These are phyloP conservation scores for Gossypium sturtianum DNA, from an alignment of 345 rosid species.

Conservation along the genomic window DNA sequence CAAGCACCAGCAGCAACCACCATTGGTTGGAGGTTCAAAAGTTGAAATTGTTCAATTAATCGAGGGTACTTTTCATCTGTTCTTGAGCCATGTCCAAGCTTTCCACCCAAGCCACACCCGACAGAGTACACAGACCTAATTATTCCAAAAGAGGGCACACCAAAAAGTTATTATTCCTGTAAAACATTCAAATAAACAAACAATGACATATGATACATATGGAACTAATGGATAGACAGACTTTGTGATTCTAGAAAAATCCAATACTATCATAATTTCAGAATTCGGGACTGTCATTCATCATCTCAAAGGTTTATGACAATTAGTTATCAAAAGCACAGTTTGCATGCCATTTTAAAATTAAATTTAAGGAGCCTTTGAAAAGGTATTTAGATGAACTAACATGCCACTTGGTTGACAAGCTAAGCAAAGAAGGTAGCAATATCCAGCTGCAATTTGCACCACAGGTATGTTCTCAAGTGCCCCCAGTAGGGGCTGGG, in stretches of 20 bases:
- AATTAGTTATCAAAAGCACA: not conserved
- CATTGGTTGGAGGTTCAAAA: slow-evolving; percentile 68
- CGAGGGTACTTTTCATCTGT: slow-evolving; percentile 84
- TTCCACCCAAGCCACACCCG: slow-evolving; percentile 98
- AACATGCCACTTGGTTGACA: slow-evolving; percentile 91
- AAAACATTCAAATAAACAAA: not conserved
- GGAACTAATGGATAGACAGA: not conserved
- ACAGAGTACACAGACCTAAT: slow-evolving; percentile 93
- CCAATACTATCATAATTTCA: not conserved
- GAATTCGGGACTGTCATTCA: not conserved
- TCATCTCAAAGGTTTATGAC: not conserved
- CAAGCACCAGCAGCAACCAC: slow-evolving; percentile 95
- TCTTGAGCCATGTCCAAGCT: slow-evolving; percentile 85
- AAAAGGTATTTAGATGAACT: slow-evolving; percentile 31
- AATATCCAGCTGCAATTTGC: slow-evolving; percentile 90
- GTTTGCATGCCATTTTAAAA: not conserved
- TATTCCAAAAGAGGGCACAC: slow-evolving; percentile 10
- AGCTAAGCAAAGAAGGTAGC: slow-evolving; percentile 92
- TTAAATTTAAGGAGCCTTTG: not conserved
- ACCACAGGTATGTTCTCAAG: slow-evolving; percentile 81
- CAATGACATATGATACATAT: not conserved
- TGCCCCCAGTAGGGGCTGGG: slow-evolving; percentile 82
- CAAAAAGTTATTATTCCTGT: slow-evolving; percentile 9
- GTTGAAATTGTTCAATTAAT: slow-evolving; percentile 67
- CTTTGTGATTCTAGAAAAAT: not conserved